Conservation (phyloP, 108 stramenopile genomes). For the Pseudonitzschia pungens region DNA sequence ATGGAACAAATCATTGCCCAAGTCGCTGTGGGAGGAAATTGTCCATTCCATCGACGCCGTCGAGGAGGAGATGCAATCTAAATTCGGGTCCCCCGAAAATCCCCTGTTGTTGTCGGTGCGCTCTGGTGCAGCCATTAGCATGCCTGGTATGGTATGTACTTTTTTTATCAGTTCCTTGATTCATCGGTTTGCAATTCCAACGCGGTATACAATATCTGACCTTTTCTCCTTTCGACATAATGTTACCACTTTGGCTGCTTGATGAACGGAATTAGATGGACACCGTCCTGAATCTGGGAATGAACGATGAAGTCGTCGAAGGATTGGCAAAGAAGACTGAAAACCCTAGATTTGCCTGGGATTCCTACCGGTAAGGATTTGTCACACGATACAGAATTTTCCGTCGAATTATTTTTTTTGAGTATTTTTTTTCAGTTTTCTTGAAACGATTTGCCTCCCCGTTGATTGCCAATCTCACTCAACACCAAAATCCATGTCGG, state of each 20-base stretch:
- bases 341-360: slow-evolving; percentile 79
- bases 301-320: slow-evolving; percentile 78
- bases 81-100: slow-evolving; percentile 56
- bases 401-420: neutral
- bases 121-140: slow-evolving; percentile 62
- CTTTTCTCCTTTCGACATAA: neutral
- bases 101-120: slow-evolving; percentile 69
- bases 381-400: neutral
- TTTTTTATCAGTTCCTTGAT: neutral
- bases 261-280: slow-evolving; percentile 66
- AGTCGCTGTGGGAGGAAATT: slow-evolving; percentile 47
- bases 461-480: neutral
- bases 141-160: slow-evolving; percentile 80
- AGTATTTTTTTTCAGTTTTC: neutral
- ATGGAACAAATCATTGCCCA: slow-evolving; percentile 42
- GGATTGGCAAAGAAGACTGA: slow-evolving; percentile 68
- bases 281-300: slow-evolving; percentile 81
- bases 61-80: slow-evolving; percentile 56
- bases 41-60: slow-evolving; percentile 26
- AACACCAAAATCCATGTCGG: neutral
- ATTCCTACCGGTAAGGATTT: slow-evolving; percentile 56
- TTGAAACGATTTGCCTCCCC: neutral
- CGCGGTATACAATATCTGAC: slow-evolving; percentile 17
- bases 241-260: slow-evolving; percentile 2
- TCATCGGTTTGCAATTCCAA: slow-evolving; percentile 9